A percentile compares a stretch with the other conserved stretches of the same genome.
Evolutionary conservation across 2,329 filamentous ascomycete genomes (phyloP).

Genomic region (Pseudofabraea citricarpa): DNA sequence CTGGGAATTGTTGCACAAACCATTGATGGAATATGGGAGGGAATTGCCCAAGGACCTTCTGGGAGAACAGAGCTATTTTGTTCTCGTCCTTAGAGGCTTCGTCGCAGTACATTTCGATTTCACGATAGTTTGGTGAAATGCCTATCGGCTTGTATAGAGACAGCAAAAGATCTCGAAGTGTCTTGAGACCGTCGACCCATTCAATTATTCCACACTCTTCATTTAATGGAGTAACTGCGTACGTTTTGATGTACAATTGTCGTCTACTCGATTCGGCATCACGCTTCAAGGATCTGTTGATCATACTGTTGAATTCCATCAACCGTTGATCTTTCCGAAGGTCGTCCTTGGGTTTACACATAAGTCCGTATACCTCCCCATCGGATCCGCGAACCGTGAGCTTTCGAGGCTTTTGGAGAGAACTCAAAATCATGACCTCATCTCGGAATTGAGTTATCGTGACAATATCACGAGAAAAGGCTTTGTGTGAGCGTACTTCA

Average conservation of each 20-base stretch:
- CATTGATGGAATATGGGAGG: constrained; percentile 84
- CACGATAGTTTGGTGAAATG: constrained; percentile 63
- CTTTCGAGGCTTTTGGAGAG: constrained; percentile 86
- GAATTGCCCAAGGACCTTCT: constrained; percentile 61
- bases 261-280: constrained; percentile 87
- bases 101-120: constrained; percentile 60
- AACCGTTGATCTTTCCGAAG: constrained; percentile 94
- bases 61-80: constrained; percentile 68
- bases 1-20: constrained; percentile 94
- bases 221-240: constrained; percentile 92
- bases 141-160: constrained; percentile 72
- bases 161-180: constrained; percentile 85
- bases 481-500: constrained; percentile 70
- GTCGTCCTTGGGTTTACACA: constrained; percentile 98
- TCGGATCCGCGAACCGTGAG: constrained; percentile 86
- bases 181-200: constrained; percentile 96
- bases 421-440: constrained; percentile 84
- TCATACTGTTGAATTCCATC: constrained; percentile 99
- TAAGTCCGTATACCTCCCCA: constrained; percentile 79
- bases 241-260: constrained; percentile 92
- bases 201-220: constrained; percentile 98
- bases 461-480: constrained; percentile 81
- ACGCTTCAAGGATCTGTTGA: constrained; percentile 88
- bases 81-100: constrained; percentile 51
- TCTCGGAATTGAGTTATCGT: constrained; percentile 79